Base-by-base conservation (phyloP, 495 filamentous ascomycete genomes). In the Neurospora cerealis region DNA sequence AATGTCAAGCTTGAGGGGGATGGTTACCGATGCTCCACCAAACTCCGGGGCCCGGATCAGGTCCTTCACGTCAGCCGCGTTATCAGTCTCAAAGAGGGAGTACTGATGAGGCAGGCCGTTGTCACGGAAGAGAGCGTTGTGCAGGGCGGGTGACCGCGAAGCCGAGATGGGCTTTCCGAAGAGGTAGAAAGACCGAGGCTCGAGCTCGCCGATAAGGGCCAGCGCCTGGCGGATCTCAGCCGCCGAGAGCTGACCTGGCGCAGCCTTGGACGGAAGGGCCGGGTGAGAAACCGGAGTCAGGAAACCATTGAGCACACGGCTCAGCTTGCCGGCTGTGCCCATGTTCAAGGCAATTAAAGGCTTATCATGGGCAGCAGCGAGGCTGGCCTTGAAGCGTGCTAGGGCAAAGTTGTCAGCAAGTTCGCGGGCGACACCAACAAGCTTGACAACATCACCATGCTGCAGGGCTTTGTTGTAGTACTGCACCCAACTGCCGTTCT, bases 271-370 rank as follows among this genome's bases (percentile, higher is more conserved):
- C 0, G 96, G 94, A 4, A 98, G 87, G 19, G 87, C 87, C 6
- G 94, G 93, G 80, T 98, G 96, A 21, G 95, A 94, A 34, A 99
- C 96, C 4, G 96, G 96, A 3, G 96, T 98, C 87, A 99, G 88
- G 87, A 98, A 98, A 72, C 86, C 84, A 82, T 98, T 98, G 72
- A 95, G 83, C 72, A 99, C 91, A 40, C 96, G 88, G 79, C 93
- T 96, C 19, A 98, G 89, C 81, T 97, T 95, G 32, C 96, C 96
- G 39, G 88, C 84, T 24, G 89, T 85, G 42, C 96, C 95, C 95
- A 98, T 98, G 83, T 99, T 98, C 83, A 99, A 91, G 3, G 93
- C 94, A 78, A 99, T 98, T 75, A 98, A 79, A 5, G 93, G 96
- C 11, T 88, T 88, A 41, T 91, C 86, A 78, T 97, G 92, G 0